Evolutionary conservation across 495 filamentous ascomycete genomes (phyloP), one percentile per base, ranked within the genome.

Genomic region (Daldinia bambusicola): DNA sequence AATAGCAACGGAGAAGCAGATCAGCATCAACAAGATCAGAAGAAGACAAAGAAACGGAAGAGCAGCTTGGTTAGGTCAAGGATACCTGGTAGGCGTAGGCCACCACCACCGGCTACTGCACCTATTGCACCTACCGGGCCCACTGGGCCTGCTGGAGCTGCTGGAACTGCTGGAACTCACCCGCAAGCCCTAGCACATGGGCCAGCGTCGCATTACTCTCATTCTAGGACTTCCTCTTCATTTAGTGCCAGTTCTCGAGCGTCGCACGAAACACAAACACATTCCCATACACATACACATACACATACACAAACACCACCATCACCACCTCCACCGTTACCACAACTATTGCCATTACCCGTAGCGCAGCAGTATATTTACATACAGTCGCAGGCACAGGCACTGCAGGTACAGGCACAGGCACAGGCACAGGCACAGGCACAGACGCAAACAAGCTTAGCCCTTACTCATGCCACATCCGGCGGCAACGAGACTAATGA

Each of bases 11-110:
- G 61, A 12, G 55, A 66, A 12, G 57, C 57, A 20, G 30, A 64
- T 32, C 55, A 26, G 9, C 50, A 56, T 18, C 61, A 55, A 4
- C 37, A 43, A 16, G 22, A 41, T 53, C 66, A 56, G 20, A 68
- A 58, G 52, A 76, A 78, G 66, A 71, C 76, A 48, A 80, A 77
- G 71, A 76, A 81, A 50, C 76, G 78, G 65, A 80, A 80, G 60
- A 76, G 71, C 30, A 69, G 57, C 51, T 67, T 72, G 32, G 52
- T 65, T 40, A 67, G 72, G 55, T 72, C 66, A 63, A 66, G 71
- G 58, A 72, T 73, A 43, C 64, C 70, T 55, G 77, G 76, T 53
- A 79, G 62, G 74, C 77, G 69, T 66, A 72, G 61, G 18, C 73
- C 73, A 68, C 70, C 72, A 50, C 70, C 26, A 26, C 26, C n/a